These are phyloP conservation scores for Tulasnella calospora DNA, from an alignment of 768 basidiomycete genomes.

Conservation along the genomic window DNA sequence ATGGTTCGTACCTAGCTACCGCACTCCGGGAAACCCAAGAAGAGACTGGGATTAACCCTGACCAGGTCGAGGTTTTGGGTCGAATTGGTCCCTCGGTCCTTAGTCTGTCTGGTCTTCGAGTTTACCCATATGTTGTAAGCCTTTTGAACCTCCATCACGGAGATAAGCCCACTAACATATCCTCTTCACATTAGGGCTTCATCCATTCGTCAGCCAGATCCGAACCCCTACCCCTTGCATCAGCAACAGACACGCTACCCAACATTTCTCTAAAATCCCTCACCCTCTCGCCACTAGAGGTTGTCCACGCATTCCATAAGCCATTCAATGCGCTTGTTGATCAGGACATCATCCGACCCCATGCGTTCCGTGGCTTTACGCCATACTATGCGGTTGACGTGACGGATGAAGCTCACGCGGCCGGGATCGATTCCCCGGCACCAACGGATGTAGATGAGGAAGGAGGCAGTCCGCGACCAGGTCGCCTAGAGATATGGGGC, in stretches of 20 bases:
- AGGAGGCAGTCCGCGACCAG: constrained; percentile 37
- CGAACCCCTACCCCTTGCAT: background rate
- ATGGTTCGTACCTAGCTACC: constrained; percentile 49
- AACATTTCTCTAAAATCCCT: constrained; percentile 54
- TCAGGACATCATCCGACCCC: constrained; percentile 46
- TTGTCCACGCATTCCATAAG: constrained; percentile 66
- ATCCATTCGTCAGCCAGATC: constrained; percentile 13
- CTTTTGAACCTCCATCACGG: background rate
- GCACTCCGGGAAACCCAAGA: constrained; percentile 72
- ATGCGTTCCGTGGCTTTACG: constrained; percentile 51
- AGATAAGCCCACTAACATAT: background rate
- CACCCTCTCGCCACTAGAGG: constrained; percentile 53
- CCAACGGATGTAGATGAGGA: constrained; percentile 35
- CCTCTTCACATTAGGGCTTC: constrained; percentile 34
- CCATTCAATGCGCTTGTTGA: constrained; percentile 52
- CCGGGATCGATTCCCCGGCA: constrained; percentile 26
- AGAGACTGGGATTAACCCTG: constrained; percentile 60
- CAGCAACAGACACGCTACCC: constrained; percentile 44
- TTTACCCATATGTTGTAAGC: constrained; percentile 74
- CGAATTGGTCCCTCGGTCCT: constrained; percentile 57
- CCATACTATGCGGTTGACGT: constrained; percentile 68
- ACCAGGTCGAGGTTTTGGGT: constrained; percentile 62
- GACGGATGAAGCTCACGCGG: constrained; percentile 47
- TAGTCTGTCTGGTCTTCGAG: constrained; percentile 55
- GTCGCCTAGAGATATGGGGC: constrained; percentile 70